Evolutionary conservation across 805 yeast species (phyloP), one percentile per base, ranked within the genome.

Genomic region (Scheffersomyces coipomensis): DNA sequence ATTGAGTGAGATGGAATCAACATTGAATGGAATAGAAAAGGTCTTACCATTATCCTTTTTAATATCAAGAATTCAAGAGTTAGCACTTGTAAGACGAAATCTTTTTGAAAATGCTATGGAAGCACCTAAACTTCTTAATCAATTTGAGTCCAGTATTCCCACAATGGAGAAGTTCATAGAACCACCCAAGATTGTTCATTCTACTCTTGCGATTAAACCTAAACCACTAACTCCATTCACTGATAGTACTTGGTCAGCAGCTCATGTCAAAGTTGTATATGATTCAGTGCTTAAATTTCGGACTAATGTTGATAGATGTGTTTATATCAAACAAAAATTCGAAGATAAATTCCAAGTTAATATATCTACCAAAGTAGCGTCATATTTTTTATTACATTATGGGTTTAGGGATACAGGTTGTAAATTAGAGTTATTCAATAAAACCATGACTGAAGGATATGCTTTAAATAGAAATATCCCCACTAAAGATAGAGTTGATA

Each of bases 41-140:
- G 46, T 44, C 35, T 38, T 62, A 18, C 58, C 57, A 16, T 37
- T 58, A 10, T 50, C 53, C 3, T 52, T 50, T n/a, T 39, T 62
- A 23, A 39, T 44, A 29, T 45, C 44, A 9, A 47, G 33, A 27
- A 44, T 49, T 8, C 61, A 53, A 7, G 51, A 40, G 17, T 45
- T 64, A 31, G 53, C 60, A 5, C 56, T 55, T n/a, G 42, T 60
- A 19, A 49, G 68, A 35, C 48, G 66, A 15, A 57, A 55, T 30
- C 44, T 58, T 13, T 42, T 40, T 29, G 65, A 61, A 26, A 63
- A 55, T 35, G 66, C 68, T 7, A 40, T 46, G 16, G 65, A 61
- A 38, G 68, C 63, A 4, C 67, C 63, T 2, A 52, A 51, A 36
- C 44, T 62, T 5, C 49, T 53, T n/a, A 38, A 44, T 19, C 52